These are phyloP conservation scores for Pseudocercospora cruenta DNA, from an alignment of 2,329 filamentous ascomycete species.

Conservation along the genomic window DNA sequence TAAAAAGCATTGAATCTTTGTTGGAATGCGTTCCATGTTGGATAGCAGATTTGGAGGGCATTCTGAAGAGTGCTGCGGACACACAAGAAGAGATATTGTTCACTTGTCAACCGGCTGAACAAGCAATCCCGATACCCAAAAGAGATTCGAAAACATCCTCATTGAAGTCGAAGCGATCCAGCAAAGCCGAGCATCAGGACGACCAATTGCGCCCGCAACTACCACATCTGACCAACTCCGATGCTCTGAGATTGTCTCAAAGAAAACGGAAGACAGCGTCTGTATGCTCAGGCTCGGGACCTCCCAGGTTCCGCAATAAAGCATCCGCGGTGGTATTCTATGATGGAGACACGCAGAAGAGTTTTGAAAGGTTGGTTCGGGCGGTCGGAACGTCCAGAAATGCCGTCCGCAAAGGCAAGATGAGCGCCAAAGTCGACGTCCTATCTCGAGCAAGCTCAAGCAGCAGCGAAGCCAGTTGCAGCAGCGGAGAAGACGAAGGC, in stretches of 20 bases:
- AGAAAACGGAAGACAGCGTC: conserved; percentile 51
- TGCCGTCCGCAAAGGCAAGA: conserved; percentile 82
- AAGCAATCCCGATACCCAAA: neutral
- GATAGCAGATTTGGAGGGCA: conserved; percentile 38
- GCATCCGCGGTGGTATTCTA: conserved; percentile 89
- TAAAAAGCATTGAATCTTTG: conserved; percentile 35
- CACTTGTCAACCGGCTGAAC: conserved; percentile 26
- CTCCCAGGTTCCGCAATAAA: conserved; percentile 67
- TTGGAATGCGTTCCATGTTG: conserved; percentile 37
- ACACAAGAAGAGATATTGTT: conserved; percentile 35
- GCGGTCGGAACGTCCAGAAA: conserved; percentile 80
- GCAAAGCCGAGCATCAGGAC: neutral
- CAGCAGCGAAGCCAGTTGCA: conserved; percentile 38
- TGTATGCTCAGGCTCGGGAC: conserved; percentile 45
- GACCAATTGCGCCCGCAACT: conserved; percentile 26
- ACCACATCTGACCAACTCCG: conserved; percentile 34
- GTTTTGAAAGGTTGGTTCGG: conserved; percentile 81
- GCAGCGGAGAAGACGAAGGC: conserved; percentile 42
- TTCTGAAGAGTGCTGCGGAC: conserved; percentile 31
- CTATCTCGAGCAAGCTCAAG: conserved; percentile 43
- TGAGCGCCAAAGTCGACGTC: conserved; percentile 72
- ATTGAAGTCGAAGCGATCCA: conserved; percentile 25
- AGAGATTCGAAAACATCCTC: conserved; percentile 31
- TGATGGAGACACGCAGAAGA: conserved; percentile 80
- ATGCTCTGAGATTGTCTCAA: conserved; percentile 36